Base-by-base conservation (phyloP, 495 filamentous ascomycete species). In the Penicillium herquei region DNA sequence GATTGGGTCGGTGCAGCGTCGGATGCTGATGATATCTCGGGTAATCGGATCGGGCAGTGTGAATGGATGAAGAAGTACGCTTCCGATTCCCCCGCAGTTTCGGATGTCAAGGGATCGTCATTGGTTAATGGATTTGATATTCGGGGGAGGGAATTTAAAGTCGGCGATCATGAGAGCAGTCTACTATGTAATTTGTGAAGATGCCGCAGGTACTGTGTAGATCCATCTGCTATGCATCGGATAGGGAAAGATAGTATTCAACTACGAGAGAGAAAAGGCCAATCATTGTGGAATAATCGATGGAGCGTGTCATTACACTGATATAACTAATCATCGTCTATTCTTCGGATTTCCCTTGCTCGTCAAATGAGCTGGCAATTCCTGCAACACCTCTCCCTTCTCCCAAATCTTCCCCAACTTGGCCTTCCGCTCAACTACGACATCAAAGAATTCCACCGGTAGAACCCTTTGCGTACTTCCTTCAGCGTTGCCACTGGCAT, bases 361-460 rank as follows among this genome's bases (percentile, higher is more conserved):
- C 1, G 57, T 65, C 56, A 74, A 62, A 34, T 67, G 51, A 39
- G 49, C 61, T 7, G 76, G 75, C 40, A 78, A 51, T 61, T 86
- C 79, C 48, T 80, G 78, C 6, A 89, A 70, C 61, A 78, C 72
- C 64, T 78, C 66, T 0, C 88, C 88, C 33, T 81, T 72, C 61
- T 82, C 80, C 87, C 86, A 90, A 39, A 90, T 66, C 49, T 84
- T 69, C 1, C 85, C 87, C 17, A 89, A 68, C 3, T 78, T 81
- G 43, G 37, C 52, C 68, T 78, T 81, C 50, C 70, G 71, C 54
- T 88, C 88, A 41, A 79, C 76, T 7, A 90, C 86, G 61, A 70
- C 67, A 56, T 73, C 71, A 39, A 74, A 70, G 31, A 72, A 77
- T 18, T 77, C 73, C n/a, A 75, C 40, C 7, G 76, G 66, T 0